A percentile compares a stretch with the other conserved stretches of the same genome.
These are phyloP conservation scores for Lasiodiplodia hormozganensis DNA, from an alignment of 2,329 filamentous ascomycete species.

Conservation along the genomic window DNA sequence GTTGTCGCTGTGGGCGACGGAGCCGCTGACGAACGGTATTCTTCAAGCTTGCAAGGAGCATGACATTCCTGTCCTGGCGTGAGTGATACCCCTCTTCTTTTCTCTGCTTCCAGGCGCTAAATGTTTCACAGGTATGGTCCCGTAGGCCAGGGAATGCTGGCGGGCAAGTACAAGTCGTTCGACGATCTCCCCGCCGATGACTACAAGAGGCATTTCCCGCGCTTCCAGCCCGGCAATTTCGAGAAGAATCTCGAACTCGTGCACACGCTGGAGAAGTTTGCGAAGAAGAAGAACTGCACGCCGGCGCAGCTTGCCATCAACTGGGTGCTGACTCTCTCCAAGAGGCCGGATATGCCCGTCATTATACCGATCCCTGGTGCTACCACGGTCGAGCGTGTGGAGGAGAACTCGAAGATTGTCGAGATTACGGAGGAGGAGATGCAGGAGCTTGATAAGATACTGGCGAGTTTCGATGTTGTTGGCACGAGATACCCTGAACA, in stretches of 20 bases:
- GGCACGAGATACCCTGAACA: constrained; percentile 56
- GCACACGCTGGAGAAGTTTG: constrained; percentile 63
- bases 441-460: constrained; percentile 57
- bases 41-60: constrained; percentile 65
- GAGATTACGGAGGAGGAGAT: constrained; percentile 60
- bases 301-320: constrained; percentile 71
- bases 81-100: constrained; percentile 61
- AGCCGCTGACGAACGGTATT: constrained; percentile 66
- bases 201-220: constrained; percentile 58
- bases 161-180: constrained; percentile 51
- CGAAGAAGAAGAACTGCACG: constrained; percentile 64
- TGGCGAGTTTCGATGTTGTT: constrained; percentile 56
- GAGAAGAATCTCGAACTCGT: constrained; percentile 71
- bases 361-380: constrained; percentile 74
- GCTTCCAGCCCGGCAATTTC: constrained; percentile 70
- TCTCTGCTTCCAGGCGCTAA: too few relatives aligned
- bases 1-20: constrained; percentile 63
- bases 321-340: constrained; percentile 64
- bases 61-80: constrained; percentile 67
- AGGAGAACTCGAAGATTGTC: constrained; percentile 64
- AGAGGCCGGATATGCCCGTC: constrained; percentile 59
- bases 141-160: constrained; percentile 48
- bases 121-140: constrained; percentile 63
- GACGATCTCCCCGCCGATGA: constrained; percentile 65
- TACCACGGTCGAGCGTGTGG: constrained; percentile 61